These are phyloP conservation scores for Ophiostoma perfectum DNA, from an alignment of 2,329 filamentous ascomycete species.

Conservation along the genomic window DNA sequence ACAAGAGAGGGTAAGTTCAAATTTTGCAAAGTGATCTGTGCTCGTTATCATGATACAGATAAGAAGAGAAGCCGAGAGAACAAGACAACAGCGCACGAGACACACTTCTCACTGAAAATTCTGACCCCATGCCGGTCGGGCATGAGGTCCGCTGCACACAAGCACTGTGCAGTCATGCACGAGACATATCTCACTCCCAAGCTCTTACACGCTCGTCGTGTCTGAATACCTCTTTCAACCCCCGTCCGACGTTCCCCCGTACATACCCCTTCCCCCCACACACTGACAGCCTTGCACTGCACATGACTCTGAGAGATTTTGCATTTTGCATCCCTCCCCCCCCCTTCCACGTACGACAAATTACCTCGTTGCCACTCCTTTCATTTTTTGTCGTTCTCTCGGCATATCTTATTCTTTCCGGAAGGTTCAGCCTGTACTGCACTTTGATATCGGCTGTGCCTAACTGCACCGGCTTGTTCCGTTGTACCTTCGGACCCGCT, in stretches of 20 bases:
- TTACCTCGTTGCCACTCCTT: neutral
- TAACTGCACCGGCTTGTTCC: slow-evolving; percentile 8
- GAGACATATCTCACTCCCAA: neutral
- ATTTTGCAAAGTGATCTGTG: neutral
- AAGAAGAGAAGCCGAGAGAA: slow-evolving; percentile 12
- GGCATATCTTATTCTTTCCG: slow-evolving; percentile 8
- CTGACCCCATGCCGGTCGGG: slow-evolving; percentile 1
- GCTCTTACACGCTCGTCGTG: neutral
- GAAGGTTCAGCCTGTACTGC: neutral
- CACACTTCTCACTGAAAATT: neutral
- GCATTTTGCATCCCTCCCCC: neutral
- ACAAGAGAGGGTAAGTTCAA: slow-evolving; percentile 59
- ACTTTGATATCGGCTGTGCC: neutral
- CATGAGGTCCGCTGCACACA: slow-evolving; percentile 1
- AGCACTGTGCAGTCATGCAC: neutral
- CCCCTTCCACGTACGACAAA: neutral
- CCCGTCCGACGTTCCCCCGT: neutral
- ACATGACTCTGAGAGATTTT: slow-evolving; percentile 22
- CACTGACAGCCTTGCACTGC: slow-evolving; percentile 24
- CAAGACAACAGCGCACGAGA: neutral
- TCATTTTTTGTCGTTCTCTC: neutral
- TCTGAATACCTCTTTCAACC: neutral
- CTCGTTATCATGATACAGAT: slow-evolving; percentile 7
- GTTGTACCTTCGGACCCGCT: slow-evolving; percentile 13
- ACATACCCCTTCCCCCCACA: slow-evolving; percentile 21